Base-by-base conservation (phyloP, 208 protist genomes). In the Phytomonas francai region DNA sequence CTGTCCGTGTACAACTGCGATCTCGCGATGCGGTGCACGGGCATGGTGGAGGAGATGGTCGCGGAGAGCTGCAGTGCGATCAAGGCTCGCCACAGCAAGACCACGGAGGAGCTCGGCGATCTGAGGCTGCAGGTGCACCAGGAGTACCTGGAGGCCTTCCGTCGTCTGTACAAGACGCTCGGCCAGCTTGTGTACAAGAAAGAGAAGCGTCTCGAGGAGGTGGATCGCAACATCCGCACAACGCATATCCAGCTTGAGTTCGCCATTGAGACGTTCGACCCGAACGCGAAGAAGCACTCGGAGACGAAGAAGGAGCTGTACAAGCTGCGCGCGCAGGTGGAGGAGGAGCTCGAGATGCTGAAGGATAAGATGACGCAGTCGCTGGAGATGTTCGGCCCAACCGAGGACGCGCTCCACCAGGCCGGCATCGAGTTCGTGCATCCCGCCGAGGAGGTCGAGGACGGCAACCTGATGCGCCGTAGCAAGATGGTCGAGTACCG, bases 401-500 rank as follows among this genome's bases (percentile, higher is more conserved):
- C 83, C 29, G 83, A 88, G 68, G 83, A 88, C 75, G 83, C 83
- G 0, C 77, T 91, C 69, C 77, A 85, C 62, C 79, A 76, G 32
- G 85, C 78, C 31, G 85, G 81, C 33, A 80, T 85, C 73, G 74
- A 87, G 75, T 88, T 91, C 74, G 72, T 75, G 65, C 81, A 87
- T 74, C 81, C 81, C 30, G 85, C 87, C 32, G 79, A 81, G 51
- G 80, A 81, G 34, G 79, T 85, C 71, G 80, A 91, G 68, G 87
- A 91, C 75, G 85, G 87, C 73, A 71, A 84, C 61, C 75, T 92
- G 65, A 81, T 77, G 32, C 81, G 87, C 31, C 84, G 87, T 73
- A 88, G 79, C 76, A 90, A 93, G 79, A 93, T 93, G 71, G 83
- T 93, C 56, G 84, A 90, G 77, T 93, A 93, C 81, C 70, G 73